Evolutionary conservation across 345 rosid genomes (phyloP), one percentile per base, ranked within the genome.

Genomic region (Acer yangbiense): DNA sequence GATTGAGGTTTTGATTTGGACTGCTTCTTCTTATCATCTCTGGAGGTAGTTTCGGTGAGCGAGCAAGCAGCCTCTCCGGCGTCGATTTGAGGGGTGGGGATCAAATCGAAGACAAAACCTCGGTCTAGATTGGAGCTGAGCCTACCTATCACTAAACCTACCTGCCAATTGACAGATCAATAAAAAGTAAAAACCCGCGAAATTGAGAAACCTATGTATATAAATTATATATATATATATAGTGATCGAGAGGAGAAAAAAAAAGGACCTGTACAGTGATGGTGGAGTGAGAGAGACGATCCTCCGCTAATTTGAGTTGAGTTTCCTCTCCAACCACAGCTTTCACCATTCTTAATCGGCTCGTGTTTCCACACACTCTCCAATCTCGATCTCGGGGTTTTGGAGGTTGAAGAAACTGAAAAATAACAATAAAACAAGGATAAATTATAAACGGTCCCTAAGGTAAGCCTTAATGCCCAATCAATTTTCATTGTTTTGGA

Each of bases 141-240:
- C 89, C 89, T 93, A 18, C 98, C 99, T 43, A 95, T 91, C 77
- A 89, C 94, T 52, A 93, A 85, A 68, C 98, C 99, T 64, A 95
- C 97, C 99, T 95, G 77, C 65, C 72, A 75, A 44, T 50, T 60
- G 39, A 17, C 32, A 25, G 43, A 58, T 3, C 21, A 63, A 1
- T n/a, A 58, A 58, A 57, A 66, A 63, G 0, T n/a, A 29, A 58
- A 57, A 66, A 70, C 12, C 27, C 29, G 44, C 58, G 21, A 43
- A 60, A 72, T 61, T 72, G 29, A 67, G 39, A 69, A 72, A 44
- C 12, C 14, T 46, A 10, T 46, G 50, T 46, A 46, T 46, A 46
- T 46, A 46, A 46, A 46, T 46, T 46, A 10, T 16, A 3, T 0
- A 4, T 23, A 4, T 23, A 23, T 0, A 16, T 16, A n/a, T 16